Evolutionary conservation across 805 yeast species (phyloP), one percentile per base, ranked within the genome.

Genomic region (Lipomyces kockii): DNA sequence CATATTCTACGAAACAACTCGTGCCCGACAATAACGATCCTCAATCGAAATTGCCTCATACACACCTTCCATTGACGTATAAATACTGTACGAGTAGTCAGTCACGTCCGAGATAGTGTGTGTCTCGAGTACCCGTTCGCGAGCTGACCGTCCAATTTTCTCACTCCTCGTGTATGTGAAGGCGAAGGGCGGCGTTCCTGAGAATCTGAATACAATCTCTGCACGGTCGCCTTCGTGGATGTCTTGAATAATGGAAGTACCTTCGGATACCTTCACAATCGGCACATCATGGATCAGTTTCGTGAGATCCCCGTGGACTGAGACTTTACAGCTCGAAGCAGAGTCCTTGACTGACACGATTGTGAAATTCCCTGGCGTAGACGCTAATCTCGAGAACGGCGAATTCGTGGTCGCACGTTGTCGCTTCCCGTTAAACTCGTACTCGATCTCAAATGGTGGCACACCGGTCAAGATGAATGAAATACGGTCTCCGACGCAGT

Each of bases 181-280:
- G 53, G 88, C 81, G 80, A 94, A 95, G 12, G 99, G 99, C 11
- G 98, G 97, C 0, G 87, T 85, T 17, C 99, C 99, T 43, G 85
- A 84, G 74, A 95, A 90, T 25, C 86, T 84, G 79, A 95, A 94
- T 1, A 84, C 84, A 59, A 95, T 87, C 76, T 92, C 97, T 0
- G 96, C 93, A 74, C 90, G 91, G 72, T 95, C 99, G 37, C 98
- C 99, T 76, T 92, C 97, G 74, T 92, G 97, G 55, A 95, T 90
- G 77, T 91, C 94, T 74, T 88, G 93, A 64, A 88, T 85, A 8
- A 88, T 80, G 20, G 85, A 80, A 65, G 86, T 88, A n/a, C 97
- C 97, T 73, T 89, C 90, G 29, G 89, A 85, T 17, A 94, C 87
- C 67, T 89, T 92, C 17, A 94, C 97, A 0, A 97, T 88, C 34